Conservation (phyloP, 768 basidiomycete genomes). For the Sarcodon sp. region DNA sequence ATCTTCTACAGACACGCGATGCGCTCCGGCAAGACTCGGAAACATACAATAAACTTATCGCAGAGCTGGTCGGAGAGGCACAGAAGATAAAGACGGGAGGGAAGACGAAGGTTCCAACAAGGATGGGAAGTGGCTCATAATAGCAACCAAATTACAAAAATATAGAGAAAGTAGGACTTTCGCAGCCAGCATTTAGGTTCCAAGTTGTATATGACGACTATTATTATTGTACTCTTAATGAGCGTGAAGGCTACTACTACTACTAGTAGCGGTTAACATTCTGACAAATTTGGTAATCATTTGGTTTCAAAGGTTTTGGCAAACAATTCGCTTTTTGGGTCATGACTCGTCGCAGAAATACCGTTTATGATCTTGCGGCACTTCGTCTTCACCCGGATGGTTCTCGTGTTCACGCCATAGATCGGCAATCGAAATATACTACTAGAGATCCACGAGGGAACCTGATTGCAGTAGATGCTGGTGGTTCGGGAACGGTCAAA, state of each 20-base stretch:
- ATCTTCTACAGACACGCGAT: slow-evolving; percentile 72
- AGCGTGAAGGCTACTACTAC: no score
- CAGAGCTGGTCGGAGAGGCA: slow-evolving; percentile 85
- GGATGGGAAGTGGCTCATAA: slow-evolving; percentile 22
- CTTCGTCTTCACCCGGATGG: slow-evolving; percentile 59
- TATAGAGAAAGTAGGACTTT: no score
- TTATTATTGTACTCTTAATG: no score
- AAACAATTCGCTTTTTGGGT: no score
- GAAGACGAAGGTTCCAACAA: slow-evolving; percentile 24
- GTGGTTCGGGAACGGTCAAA: slow-evolving; percentile 31
- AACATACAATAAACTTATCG: slow-evolving; percentile 84
- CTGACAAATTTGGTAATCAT: no score
- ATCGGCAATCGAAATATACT: slow-evolving; percentile 21
- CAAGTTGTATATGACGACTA: no score
- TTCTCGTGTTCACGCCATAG: slow-evolving; percentile 36
- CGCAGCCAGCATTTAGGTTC: no score
- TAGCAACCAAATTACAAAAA: neutral
- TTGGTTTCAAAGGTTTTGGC: no score
- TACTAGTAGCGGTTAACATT: no score
- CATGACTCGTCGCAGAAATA: slow-evolving; percentile 23
- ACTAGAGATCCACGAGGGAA: slow-evolving; percentile 39
- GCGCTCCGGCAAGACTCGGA: slow-evolving; percentile 79
- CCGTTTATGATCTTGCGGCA: slow-evolving; percentile 51
- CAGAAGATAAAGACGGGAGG: slow-evolving; percentile 70
- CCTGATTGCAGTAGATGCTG: slow-evolving; percentile 59